Percentiles rank a stretch among this genome's conserved stretches.
Evolutionary conservation across 2,329 filamentous ascomycete genomes (phyloP).

Genomic region (Annulohypoxylon truncatum): DNA sequence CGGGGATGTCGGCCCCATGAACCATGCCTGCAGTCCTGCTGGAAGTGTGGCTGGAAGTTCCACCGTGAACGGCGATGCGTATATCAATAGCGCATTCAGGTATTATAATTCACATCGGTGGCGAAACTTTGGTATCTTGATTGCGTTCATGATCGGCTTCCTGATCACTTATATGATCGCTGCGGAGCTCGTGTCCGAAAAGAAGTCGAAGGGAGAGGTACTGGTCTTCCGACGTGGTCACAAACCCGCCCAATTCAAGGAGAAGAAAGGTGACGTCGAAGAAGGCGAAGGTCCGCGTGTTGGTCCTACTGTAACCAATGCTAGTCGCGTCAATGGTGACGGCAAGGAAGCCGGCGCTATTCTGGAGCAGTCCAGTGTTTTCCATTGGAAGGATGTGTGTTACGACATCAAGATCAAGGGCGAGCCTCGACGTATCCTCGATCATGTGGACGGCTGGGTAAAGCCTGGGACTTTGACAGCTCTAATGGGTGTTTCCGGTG

Average conservation of each 20-base stretch:
- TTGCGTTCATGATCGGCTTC: constrained; percentile 73
- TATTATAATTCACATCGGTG: constrained; percentile 72
- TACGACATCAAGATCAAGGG: constrained; percentile 83
- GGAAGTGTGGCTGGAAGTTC: constrained; percentile 66
- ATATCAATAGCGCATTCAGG: constrained; percentile 64
- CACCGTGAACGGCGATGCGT: constrained; percentile 68
- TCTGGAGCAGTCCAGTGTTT: constrained; percentile 75
- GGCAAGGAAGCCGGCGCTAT: constrained; percentile 58
- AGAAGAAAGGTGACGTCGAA: constrained; percentile 71
- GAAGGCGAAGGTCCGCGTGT: constrained; percentile 62
- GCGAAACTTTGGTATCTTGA: constrained; percentile 77
- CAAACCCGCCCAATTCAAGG: constrained; percentile 67
- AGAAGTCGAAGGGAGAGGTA: constrained; percentile 81
- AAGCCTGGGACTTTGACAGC: constrained; percentile 91
- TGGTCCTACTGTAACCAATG: constrained; percentile 59
- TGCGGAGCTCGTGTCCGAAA: constrained; percentile 72
- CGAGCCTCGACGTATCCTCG: constrained; percentile 78
- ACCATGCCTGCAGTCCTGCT: constrained; percentile 68
- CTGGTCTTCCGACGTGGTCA: constrained; percentile 79
- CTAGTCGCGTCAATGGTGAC: constrained; percentile 54
- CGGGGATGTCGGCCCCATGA: constrained; percentile 48
- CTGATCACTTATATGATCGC: constrained; percentile 70
- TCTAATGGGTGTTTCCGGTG: constrained; percentile 90
- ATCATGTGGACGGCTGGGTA: constrained; percentile 92
- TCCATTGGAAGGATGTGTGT: constrained; percentile 87